Base-by-base conservation (phyloP, 305 asterid species). In the Vinca major region DNA sequence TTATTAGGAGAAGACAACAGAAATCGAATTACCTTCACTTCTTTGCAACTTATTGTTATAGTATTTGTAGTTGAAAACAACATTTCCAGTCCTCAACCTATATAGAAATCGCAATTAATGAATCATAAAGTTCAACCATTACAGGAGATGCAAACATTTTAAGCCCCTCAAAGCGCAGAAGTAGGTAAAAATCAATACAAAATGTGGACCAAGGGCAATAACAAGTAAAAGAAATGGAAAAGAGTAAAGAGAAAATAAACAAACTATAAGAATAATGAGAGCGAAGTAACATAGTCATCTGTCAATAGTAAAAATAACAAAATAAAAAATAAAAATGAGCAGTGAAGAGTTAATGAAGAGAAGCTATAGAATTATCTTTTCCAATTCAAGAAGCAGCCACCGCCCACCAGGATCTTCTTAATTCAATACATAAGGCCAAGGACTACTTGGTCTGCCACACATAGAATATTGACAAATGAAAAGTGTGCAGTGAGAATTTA, bases 11-110 rank as follows among this genome's bases (percentile, higher is more conserved):
- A 26, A 26, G 33, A 26, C 33, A 26, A 26, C 33, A 26, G 33
- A 26, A 26, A 26, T 41, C 45, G 8, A 63, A 69, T 71, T 89
- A 95, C 99, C 99, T 91, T 95, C 99, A 65, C 97, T 95, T 80
- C 91, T 85, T 82, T 89, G 97, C 86, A 89, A 75, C 89, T 82
- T 87, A 79, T 88, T 88, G 85, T 88, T 83, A 73, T 89, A 89
- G 83, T 91, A 95, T 81, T 79, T 84, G 84, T 91, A 95, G 84
- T 91, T 88, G 95, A 91, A 95, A 77, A 95, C 83, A 64, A 95
- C 98, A 84, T 95, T 95, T 70, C 99, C 98, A 63, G 86, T 79
- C 87, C 99, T 89, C 86, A 94, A 88, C 98, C 33, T 26, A 26
- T 26, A 26, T 26, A 76, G 49, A 57, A 26, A n/a, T 44, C 56